Base-by-base conservation (phyloP, 805 yeast genomes). In the Blastobotrys mokoenaii region DNA sequence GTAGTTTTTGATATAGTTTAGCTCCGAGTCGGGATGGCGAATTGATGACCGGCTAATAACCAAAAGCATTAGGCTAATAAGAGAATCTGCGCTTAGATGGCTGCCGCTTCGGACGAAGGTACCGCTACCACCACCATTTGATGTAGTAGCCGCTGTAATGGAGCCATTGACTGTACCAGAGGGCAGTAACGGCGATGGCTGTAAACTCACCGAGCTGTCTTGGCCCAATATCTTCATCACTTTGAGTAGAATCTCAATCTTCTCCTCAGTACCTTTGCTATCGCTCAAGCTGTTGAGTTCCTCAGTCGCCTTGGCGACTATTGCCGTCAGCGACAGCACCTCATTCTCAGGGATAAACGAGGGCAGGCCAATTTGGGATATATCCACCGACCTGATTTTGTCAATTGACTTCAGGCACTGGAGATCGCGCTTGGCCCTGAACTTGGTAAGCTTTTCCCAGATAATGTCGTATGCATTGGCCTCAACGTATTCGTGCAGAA, bases 401-500 rank as follows among this genome's bases (percentile, higher is more conserved):
- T 49, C 60, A 43, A 42, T 54, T 46, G 51, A 58, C 51, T 46
- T 51, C 46, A 33, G 51, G 43, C 40, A 50, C 44, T 16, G 51
- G 22, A 38, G 61, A 52, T 45, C 64, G 36, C 43, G 56, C 51
- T 27, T 50, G 43, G 43, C 51, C 45, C 62, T 48, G 29, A 69
- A 39, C 5, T 51, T 53, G 11, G 59, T 57, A 11, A 77, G 54
- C 31, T 67, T 65, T 1, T 66, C 51, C 93, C 95, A 84, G 5
- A 87, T 58, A 49, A 73, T 76, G 51, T 77, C 83, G 54, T 79
- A 82, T 29, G 86, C 60, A 46, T 79, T 79, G 48, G 71, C 54
- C 54, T 89, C 96, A 12, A 85, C 80, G 53, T 85, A 85, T 45
- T 77, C 78, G 54, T 79, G 82, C 1, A 87, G 38, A 78, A 67